phyloP scores from a whole-genome alignment of 768 basidiomycete genomes.

The Trametes maxima region DNA sequence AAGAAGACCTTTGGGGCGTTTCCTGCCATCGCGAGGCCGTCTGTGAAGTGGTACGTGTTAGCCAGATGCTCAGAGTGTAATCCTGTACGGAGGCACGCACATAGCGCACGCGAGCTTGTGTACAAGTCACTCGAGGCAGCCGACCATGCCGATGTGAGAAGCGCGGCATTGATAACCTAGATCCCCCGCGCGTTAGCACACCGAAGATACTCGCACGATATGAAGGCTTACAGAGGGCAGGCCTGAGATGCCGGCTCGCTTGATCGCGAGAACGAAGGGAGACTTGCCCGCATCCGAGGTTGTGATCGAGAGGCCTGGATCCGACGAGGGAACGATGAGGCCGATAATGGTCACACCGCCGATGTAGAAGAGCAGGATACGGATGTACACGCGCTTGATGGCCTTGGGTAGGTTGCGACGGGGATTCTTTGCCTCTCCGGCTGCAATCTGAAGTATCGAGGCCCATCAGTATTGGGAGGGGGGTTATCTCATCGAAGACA shows the following conservation, averaged over 20 bases:
- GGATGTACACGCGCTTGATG: conserved; percentile 62
- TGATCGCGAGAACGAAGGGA: conserved; percentile 91
- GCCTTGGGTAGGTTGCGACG: conserved; percentile 64
- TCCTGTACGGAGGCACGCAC: conserved; percentile 43
- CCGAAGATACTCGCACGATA: conserved; percentile 10
- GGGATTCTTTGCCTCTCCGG: conserved; percentile 91
- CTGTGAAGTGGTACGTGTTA: conserved; percentile 36
- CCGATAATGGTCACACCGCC: conserved; percentile 76
- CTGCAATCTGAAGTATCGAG: conserved; percentile 60
- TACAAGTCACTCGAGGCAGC: conserved; percentile 89
- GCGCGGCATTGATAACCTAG: conserved; percentile 78
- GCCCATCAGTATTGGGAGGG: not conserved
- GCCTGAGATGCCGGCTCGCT: conserved; percentile 81
- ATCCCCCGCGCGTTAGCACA: not conserved
- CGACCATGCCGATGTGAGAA: conserved; percentile 91
- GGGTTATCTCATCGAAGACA: conserved; percentile 2
- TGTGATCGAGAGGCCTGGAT: conserved; percentile 52
- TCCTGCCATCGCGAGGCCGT: conserved; percentile 77
- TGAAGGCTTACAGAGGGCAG: conserved; percentile 67
- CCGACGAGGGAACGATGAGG: conserved; percentile 76
- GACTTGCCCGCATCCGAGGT: conserved; percentile 64
- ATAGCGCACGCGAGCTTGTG: conserved; percentile 85
- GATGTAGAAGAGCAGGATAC: conserved; percentile 72
- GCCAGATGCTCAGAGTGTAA: not conserved
- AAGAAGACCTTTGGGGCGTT: conserved; percentile 85